phyloP scores from a whole-genome alignment of 2,329 filamentous ascomycete species.

The Aspergillus uvarum region DNA sequence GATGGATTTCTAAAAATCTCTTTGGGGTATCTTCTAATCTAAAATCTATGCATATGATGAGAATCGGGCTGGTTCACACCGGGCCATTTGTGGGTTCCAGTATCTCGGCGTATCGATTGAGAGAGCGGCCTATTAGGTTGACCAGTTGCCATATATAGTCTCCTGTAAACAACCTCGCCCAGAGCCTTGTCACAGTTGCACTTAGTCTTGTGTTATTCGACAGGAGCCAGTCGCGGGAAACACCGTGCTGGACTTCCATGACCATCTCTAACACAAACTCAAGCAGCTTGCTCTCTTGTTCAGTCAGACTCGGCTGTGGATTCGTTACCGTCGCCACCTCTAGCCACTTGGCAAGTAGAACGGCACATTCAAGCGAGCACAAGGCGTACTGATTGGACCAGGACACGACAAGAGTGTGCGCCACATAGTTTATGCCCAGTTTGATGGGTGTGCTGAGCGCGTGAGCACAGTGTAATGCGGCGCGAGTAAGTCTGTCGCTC shows the following conservation, averaged over 20 bases:
- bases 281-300: conserved; percentile 34
- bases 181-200: conserved; percentile 33
- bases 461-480: conserved; percentile 55
- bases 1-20: background rate
- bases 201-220: conserved; percentile 35
- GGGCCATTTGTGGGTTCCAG: conserved; percentile 19
- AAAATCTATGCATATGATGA: background rate
- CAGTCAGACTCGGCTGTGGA: conserved; percentile 28
- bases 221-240: conserved; percentile 32
- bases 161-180: conserved; percentile 36
- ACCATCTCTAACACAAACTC: conserved; percentile 41
- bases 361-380: conserved; percentile 55
- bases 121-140: conserved; percentile 35
- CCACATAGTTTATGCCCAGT: conserved; percentile 55
- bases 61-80: background rate
- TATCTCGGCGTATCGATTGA: conserved; percentile 35
- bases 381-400: conserved; percentile 60
- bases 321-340: conserved; percentile 30
- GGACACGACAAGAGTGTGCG: conserved; percentile 56
- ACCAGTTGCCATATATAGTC: conserved; percentile 42
- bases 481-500: conserved; percentile 47
- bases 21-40: background rate
- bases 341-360: conserved; percentile 53
- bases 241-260: conserved; percentile 35
- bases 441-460: conserved; percentile 57